A percentile compares a stretch with the other conserved stretches of the same genome.
Conservation (phyloP, 495 filamentous ascomycete genomes). For the Daldinia childiae region DNA sequence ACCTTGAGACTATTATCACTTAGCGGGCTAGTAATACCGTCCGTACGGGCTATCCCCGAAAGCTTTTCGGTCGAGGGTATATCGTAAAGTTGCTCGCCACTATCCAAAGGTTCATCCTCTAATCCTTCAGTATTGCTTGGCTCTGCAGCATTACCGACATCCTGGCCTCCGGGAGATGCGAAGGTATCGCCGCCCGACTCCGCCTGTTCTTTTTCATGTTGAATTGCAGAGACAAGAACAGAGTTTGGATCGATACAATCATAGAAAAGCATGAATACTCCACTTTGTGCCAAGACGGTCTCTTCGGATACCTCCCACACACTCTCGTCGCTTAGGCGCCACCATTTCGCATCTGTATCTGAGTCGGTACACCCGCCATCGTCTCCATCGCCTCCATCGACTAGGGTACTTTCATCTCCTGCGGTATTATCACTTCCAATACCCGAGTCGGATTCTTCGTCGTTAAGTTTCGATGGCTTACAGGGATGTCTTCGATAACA, state of each 20-base stretch:
- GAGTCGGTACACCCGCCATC: constrained; percentile 39
- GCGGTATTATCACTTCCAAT: constrained; percentile 4
- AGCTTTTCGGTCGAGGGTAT: neutral
- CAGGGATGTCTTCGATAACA: constrained; percentile 78
- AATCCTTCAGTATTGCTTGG: neutral
- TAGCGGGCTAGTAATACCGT: neutral
- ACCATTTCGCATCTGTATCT: constrained; percentile 68
- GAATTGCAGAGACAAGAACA: constrained; percentile 36
- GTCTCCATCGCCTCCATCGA: constrained; percentile 48
- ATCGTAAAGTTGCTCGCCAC: neutral
- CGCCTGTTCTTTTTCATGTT: constrained; percentile 1
- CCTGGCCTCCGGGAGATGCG: neutral
- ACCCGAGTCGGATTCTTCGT: neutral
- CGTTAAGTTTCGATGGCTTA: constrained; percentile 20
- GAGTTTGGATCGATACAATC: constrained; percentile 66
- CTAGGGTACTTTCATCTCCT: constrained; percentile 28
- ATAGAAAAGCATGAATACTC: constrained; percentile 97
- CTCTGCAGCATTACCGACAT: neutral
- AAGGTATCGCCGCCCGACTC: neutral
- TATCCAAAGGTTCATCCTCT: neutral
- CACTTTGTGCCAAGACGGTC: constrained; percentile 78
- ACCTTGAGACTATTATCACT: neutral
- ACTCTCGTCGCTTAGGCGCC: constrained; percentile 85
- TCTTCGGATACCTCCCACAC: constrained; percentile 78
- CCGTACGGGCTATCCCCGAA: neutral